Conservation (phyloP, 257 asterid species). For the Dorcoceras hygrometricum region DNA sequence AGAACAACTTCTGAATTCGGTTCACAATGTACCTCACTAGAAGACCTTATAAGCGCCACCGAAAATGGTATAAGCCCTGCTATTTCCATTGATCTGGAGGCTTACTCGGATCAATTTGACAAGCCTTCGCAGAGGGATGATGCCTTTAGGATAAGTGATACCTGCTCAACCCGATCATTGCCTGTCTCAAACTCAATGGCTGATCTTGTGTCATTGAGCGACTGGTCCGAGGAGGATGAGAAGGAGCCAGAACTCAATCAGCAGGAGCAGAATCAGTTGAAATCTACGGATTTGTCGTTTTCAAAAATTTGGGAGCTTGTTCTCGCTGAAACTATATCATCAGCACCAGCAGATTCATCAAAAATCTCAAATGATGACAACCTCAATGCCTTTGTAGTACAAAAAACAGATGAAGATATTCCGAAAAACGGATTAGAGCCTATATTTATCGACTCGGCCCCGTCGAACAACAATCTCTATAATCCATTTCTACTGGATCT, state of each 20-base stretch:
- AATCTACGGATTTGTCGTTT: conserved; percentile 7
- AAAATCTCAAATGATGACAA: conserved; percentile 26
- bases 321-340: conserved; percentile 37
- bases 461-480: conserved; percentile 29
- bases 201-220: conserved; percentile 58
- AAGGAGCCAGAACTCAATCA: conserved; percentile 17
- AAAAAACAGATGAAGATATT: conserved; percentile 4
- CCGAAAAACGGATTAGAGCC: conserved; percentile 36
- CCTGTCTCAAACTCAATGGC: conserved; percentile 47
- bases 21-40: conserved; percentile 59
- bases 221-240: conserved; percentile 33
- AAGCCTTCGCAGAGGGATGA: conserved; percentile 28
- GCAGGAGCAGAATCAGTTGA: conserved; percentile 24
- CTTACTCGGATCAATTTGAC: conserved; percentile 30
- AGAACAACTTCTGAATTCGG: conserved; percentile 34
- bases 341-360: conserved; percentile 9
- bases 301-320: conserved; percentile 49
- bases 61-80: conserved; percentile 47
- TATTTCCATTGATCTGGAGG: conserved; percentile 72
- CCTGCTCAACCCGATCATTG: conserved; percentile 59
- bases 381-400: conserved; percentile 28
- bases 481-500: conserved; percentile 65
- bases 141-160: conserved; percentile 33
- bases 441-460: conserved; percentile 30
- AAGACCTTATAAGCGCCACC: conserved; percentile 65